A percentile compares a stretch with the other conserved stretches of the same genome.
Evolutionary conservation across 768 basidiomycete genomes (phyloP).

Genomic region (Russula earlei): DNA sequence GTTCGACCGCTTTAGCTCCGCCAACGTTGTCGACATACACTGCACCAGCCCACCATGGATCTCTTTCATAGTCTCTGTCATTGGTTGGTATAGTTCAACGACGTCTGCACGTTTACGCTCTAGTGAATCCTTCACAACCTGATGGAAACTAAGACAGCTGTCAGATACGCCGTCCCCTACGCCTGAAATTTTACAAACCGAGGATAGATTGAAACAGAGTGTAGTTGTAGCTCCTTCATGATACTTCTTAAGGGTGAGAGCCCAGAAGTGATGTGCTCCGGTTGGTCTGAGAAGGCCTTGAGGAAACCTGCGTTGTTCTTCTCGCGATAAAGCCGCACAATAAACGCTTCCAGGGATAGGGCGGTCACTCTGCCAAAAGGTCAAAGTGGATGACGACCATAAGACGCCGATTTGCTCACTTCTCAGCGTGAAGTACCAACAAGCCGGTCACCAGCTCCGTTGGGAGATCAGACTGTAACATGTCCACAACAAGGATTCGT

Average conservation of each 20-base stretch:
- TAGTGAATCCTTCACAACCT: slow-evolving; percentile 73
- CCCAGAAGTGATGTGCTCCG: slow-evolving; percentile 89
- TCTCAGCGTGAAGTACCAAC: slow-evolving; percentile 84
- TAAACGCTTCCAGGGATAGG: slow-evolving; percentile 83
- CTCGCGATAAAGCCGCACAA: slow-evolving; percentile 83
- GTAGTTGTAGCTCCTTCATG: slow-evolving; percentile 85
- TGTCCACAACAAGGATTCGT: slow-evolving; percentile 89
- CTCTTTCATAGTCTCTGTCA: slow-evolving; percentile 82
- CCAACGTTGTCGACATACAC: slow-evolving; percentile 86
- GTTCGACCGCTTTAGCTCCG: slow-evolving; percentile 84
- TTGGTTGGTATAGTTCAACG: slow-evolving; percentile 77
- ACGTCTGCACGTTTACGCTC: slow-evolving; percentile 84
- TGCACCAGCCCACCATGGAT: slow-evolving; percentile 89
- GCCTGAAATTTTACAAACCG: slow-evolving; percentile 39
- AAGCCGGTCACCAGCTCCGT: slow-evolving; percentile 82
- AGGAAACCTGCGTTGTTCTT: slow-evolving; percentile 85
- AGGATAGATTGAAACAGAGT: slow-evolving; percentile 87
- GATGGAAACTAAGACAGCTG: slow-evolving; percentile 62
- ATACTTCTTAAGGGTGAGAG: slow-evolving; percentile 86
- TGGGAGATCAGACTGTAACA: slow-evolving; percentile 81
- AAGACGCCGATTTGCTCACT: slow-evolving; percentile 35
- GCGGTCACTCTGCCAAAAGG: slow-evolving; percentile 57
- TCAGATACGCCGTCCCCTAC: slow-evolving; percentile 10
- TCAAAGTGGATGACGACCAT: neutral
- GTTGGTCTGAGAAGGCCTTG: slow-evolving; percentile 96